phyloP scores from a whole-genome alignment of 2,329 filamentous ascomycete species.

The Metarhizium anisopliae region DNA sequence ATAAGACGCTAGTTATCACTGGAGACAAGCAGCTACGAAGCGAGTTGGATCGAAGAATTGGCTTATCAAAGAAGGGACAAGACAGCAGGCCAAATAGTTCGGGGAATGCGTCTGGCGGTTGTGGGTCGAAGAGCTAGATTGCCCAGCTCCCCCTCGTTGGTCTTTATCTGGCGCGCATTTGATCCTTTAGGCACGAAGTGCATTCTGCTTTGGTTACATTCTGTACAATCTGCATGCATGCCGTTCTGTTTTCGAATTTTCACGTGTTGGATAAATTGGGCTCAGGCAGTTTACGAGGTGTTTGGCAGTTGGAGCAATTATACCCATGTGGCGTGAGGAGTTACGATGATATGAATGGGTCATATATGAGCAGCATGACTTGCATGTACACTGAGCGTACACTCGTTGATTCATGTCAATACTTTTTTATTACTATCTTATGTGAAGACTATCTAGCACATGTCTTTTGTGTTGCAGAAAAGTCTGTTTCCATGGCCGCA shows the following conservation, averaged over 20 bases:
- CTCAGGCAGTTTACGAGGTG: neutral
- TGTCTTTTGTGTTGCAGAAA: too few species aligned
- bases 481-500: too few species aligned
- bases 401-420: neutral
- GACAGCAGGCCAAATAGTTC: neutral
- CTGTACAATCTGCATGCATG: neutral
- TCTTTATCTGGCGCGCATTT: neutral
- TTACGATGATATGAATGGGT: neutral
- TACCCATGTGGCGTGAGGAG: neutral
- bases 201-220: neutral
- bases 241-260: neutral
- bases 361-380: neutral
- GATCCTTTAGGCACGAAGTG: neutral
- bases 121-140: neutral
- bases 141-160: neutral
- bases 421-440: neutral
- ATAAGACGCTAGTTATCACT: conserved; percentile 27
- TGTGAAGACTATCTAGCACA: too few species aligned
- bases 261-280: neutral
- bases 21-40: conserved; percentile 26
- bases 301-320: neutral
- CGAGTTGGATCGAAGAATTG: conserved; percentile 21
- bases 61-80: conserved; percentile 13
- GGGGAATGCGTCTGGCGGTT: neutral
- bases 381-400: neutral